Base-by-base conservation (phyloP, 179 eudicot species). In the Beta macrorhiza region DNA sequence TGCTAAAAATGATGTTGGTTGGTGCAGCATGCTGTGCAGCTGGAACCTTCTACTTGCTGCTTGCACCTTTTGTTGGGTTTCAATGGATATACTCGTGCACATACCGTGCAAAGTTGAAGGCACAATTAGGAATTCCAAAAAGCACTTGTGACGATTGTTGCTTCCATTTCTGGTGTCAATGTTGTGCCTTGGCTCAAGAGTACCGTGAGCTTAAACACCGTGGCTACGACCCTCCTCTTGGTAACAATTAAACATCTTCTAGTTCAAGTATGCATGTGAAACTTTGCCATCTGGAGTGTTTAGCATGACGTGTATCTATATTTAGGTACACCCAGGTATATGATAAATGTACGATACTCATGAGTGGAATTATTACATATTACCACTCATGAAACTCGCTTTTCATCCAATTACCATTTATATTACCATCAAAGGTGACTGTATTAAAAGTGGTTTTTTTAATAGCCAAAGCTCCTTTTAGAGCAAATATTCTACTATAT, bases 141-240 rank as follows among this genome's bases (percentile, higher is more conserved):
- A 65, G 32, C 63, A 84, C 85, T 14, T 85, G 88, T 47, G 82
- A 56, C 3, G 90, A 91, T 79, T 89, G 87, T 74, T 79, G 86
- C 59, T 82, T 83, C 14, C 93, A 91, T 62, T 88, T 80, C 55
- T 89, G 79, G 13, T 91, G 93, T 22, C 89, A 85, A 59, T 15
- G 75, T 14, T 91, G 93, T 75, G 92, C 92, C 80, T 55, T 90
- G 56, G 88, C 91, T 62, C 93, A 90, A 81, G 91, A 89, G 80
- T 86, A 87, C 52, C 89, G 92, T 19, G 93, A 91, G 86, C 92
- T 91, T 61, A 83, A 85, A 51, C 58, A 72, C 63, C 91, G 85
- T 9, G 93, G 93, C 16, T 87, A 74, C 67, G 79, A 89, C 83
- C 81, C 88, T 83, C 6, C 87, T 68, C 77, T 88, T 0, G 93